Evolutionary conservation across 352 stramenopile species (phyloP).

Genomic region (Saprolegnia parasitica): DNA sequence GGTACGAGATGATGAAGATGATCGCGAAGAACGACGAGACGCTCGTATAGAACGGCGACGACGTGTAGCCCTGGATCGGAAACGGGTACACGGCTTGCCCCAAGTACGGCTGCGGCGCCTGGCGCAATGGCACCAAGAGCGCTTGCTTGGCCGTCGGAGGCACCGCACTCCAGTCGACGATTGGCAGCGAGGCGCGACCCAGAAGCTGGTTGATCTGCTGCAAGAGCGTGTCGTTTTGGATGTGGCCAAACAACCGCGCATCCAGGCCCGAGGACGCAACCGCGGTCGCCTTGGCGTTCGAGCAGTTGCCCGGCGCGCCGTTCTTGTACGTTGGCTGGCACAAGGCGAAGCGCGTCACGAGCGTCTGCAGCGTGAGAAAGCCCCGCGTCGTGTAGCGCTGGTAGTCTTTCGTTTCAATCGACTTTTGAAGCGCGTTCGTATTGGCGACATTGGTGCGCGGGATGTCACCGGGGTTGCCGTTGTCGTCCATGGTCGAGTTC

Average conservation of each 20-base stretch:
- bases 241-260: conserved; percentile 29
- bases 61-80: conserved; percentile 41
- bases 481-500: conserved; percentile 40
- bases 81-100: conserved; percentile 28
- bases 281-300: conserved; percentile 26
- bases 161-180: background rate
- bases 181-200: conserved; percentile 29
- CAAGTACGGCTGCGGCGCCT: conserved; percentile 30
- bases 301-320: conserved; percentile 33
- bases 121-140: conserved; percentile 7
- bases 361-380: conserved; percentile 49
- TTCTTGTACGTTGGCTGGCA: conserved; percentile 40
- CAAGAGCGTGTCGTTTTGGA: conserved; percentile 29
- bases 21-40: conserved; percentile 51
- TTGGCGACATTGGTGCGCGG: conserved; percentile 33
- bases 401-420: conserved; percentile 32
- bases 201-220: background rate
- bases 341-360: conserved; percentile 43
- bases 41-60: conserved; percentile 58
- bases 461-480: conserved; percentile 32
- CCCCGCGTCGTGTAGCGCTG: conserved; percentile 34
- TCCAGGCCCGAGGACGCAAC: conserved; percentile 28
- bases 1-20: conserved; percentile 75
- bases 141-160: background rate
- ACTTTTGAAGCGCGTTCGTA: conserved; percentile 28